Conservation (phyloP, 805 yeast genomes). For the Lipomyces orientalis region DNA sequence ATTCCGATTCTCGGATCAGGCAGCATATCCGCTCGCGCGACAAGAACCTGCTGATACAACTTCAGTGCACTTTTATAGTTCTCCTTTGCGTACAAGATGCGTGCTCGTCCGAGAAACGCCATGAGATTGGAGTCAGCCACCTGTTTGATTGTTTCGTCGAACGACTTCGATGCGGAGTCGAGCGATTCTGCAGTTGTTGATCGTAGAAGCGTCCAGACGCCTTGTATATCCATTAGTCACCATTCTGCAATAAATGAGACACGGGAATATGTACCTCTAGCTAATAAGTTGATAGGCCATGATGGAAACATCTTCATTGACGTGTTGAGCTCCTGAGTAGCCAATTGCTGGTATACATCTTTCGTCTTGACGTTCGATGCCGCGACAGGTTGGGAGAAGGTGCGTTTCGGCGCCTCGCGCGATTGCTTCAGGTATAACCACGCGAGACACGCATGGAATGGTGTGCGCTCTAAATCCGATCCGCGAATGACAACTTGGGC, state of each 20-base stretch:
- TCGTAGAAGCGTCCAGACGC: constrained; percentile 57
- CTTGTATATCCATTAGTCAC: constrained; percentile 6
- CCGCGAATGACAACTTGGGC: constrained; percentile 35
- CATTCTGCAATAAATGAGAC: neutral
- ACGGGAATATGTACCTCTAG: constrained; percentile 52
- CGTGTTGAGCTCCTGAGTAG: constrained; percentile 52
- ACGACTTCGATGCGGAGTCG: constrained; percentile 72
- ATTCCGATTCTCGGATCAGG: constrained; percentile 96
- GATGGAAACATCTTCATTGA: constrained; percentile 56
- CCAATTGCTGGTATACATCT: constrained; percentile 47
- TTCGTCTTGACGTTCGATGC: constrained; percentile 37
- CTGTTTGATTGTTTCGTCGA: constrained; percentile 61
- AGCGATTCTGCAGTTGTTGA: constrained; percentile 57
- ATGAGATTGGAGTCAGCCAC: constrained; percentile 67
- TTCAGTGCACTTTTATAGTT: constrained; percentile 76
- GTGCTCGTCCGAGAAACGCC: constrained; percentile 86
- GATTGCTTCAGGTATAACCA: constrained; percentile 63
- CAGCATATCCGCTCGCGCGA: constrained; percentile 68
- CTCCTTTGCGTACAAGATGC: constrained; percentile 71
- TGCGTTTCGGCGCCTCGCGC: constrained; percentile 42
- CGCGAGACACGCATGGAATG: constrained; percentile 65
- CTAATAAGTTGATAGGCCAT: constrained; percentile 59
- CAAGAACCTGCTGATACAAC: constrained; percentile 80
- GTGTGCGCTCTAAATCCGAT: constrained; percentile 52
- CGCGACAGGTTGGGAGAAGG: constrained; percentile 9